Percentiles rank a stretch among this genome's conserved stretches.
Conservation (phyloP, 2,329 filamentous ascomycete genomes). For the Orbilia brochopaga region DNA sequence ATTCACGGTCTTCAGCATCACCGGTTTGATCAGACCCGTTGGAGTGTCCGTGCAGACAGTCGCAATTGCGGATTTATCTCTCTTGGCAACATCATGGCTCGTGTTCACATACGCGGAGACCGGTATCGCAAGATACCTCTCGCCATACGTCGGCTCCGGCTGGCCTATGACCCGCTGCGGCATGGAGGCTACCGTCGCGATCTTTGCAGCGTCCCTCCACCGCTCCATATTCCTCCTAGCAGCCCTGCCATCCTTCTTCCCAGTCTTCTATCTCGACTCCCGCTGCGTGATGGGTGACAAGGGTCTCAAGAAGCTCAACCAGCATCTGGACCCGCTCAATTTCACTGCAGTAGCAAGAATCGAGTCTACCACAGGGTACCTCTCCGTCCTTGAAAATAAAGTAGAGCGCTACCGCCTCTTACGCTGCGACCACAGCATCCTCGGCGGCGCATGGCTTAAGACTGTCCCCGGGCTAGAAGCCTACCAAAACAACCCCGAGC, state of each 20-base stretch:
- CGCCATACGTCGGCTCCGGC: constrained; percentile 29
- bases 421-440: constrained; percentile 89
- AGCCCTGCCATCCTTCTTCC: constrained; percentile 73
- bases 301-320: constrained; percentile 64
- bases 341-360: constrained; percentile 79
- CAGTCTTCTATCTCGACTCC: constrained; percentile 74
- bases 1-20: constrained; percentile 38
- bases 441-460: constrained; percentile 87
- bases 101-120: constrained; percentile 35
- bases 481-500: constrained; percentile 57
- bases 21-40: constrained; percentile 29
- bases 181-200: constrained; percentile 42
- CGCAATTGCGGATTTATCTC: constrained; percentile 17
- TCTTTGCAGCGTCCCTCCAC: constrained; percentile 59
- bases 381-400: constrained; percentile 83
- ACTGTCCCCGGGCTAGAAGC: constrained; percentile 60
- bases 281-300: constrained; percentile 57
- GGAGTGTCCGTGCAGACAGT: constrained; percentile 28
- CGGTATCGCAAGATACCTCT: constrained; percentile 6
- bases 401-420: constrained; percentile 76
- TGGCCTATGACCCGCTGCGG: constrained; percentile 47
- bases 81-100: constrained; percentile 34
- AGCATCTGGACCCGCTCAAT: constrained; percentile 68
- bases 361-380: constrained; percentile 88
- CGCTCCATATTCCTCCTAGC: constrained; percentile 73